phyloP scores from a whole-genome alignment of 2,329 filamentous ascomycete species.

The Penicillium griseofulvum region DNA sequence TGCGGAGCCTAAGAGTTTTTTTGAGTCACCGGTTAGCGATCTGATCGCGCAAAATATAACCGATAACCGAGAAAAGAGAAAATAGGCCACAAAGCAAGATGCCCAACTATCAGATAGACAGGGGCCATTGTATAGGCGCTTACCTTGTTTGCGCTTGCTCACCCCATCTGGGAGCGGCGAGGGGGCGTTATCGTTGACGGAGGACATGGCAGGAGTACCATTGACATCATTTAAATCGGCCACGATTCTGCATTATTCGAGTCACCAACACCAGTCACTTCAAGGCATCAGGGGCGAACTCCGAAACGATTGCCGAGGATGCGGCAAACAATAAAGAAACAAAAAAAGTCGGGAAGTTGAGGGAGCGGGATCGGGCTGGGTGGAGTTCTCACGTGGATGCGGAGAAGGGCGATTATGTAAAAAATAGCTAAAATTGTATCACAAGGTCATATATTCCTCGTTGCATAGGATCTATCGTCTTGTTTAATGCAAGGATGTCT shows the following conservation, averaged over 20 bases:
- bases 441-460: background rate
- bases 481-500: background rate
- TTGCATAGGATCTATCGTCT: constrained; percentile 35
- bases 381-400: constrained; percentile 23
- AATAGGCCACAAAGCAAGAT: background rate
- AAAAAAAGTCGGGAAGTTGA: constrained; percentile 28
- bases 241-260: constrained; percentile 24
- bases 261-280: constrained; percentile 7
- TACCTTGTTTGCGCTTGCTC: constrained; percentile 43
- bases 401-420: constrained; percentile 27
- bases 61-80: background rate
- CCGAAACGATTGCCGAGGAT: constrained; percentile 18
- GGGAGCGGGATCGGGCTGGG: constrained; percentile 25
- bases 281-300: constrained; percentile 19
- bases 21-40: constrained; percentile 15
- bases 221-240: constrained; percentile 26
- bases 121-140: constrained; percentile 3
- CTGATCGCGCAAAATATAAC: background rate
- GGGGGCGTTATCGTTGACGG: constrained; percentile 34
- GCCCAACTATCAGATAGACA: background rate
- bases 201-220: constrained; percentile 37
- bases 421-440: background rate
- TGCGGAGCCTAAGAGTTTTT: constrained; percentile 33
- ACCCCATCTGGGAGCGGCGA: constrained; percentile 35
- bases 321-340: constrained; percentile 14